Conservation (phyloP, 768 basidiomycete species). For the Rhodocollybia butyracea region DNA sequence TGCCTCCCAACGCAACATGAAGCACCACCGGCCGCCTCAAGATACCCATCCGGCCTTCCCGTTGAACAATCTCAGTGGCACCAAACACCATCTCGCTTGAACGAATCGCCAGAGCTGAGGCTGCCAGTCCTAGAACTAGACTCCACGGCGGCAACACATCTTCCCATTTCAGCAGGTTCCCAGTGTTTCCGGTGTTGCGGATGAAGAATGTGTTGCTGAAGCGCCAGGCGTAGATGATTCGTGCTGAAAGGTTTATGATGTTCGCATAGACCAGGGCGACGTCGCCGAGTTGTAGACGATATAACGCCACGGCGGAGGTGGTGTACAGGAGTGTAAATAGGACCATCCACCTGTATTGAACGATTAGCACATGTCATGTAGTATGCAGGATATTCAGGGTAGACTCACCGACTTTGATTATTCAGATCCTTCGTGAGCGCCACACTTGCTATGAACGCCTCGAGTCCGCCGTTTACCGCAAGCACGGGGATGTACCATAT, state of each 20-base stretch:
- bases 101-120: too few species aligned
- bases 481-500: constrained; percentile 87
- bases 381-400: too few species aligned
- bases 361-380: neutral
- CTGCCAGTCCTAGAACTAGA: too few species aligned
- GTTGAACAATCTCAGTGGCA: too few species aligned
- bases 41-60: too few species aligned
- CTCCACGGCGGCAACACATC: too few species aligned
- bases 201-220: constrained; percentile 52
- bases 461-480: constrained; percentile 86
- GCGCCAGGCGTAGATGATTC: constrained; percentile 57
- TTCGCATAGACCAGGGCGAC: constrained; percentile 69
- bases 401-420: constrained; percentile 57
- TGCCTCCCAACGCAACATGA: too few species aligned
- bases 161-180: too few species aligned
- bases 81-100: too few species aligned
- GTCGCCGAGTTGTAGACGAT: constrained; percentile 52
- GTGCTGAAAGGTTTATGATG: too few species aligned
- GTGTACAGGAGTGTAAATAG: constrained; percentile 68
- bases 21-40: too few species aligned
- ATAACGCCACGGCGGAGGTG: too few species aligned
- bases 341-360: constrained; percentile 64
- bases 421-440: constrained; percentile 66
- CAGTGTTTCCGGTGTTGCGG: constrained; percentile 11
- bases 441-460: constrained; percentile 85